phyloP scores from a whole-genome alignment of 2,329 filamentous ascomycete genomes.

The Ophiocordyceps sinensis region DNA sequence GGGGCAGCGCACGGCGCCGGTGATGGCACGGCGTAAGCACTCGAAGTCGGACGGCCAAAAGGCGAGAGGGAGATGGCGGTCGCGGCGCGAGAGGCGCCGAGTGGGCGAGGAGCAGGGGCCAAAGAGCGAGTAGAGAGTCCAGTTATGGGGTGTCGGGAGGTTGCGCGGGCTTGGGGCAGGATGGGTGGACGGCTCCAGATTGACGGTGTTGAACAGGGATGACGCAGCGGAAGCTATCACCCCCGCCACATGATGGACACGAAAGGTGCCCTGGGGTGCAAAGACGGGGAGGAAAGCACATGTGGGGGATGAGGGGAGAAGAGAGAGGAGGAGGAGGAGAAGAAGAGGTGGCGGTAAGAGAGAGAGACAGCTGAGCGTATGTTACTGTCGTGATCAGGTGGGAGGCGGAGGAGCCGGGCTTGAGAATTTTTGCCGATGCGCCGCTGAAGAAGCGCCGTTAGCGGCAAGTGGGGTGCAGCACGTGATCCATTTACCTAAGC shows the following conservation, averaged over 20 bases:
- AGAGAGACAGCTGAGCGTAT: background rate
- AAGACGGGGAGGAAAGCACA: constrained; percentile 2
- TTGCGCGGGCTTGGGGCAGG: constrained; percentile 10
- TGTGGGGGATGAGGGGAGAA: constrained; percentile 2
- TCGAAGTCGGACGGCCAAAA: constrained; percentile 33
- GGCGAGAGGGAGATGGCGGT: constrained; percentile 32
- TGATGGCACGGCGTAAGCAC: constrained; percentile 33
- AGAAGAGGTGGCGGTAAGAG: background rate
- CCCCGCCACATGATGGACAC: constrained; percentile 37
- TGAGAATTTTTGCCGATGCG: constrained; percentile 3
- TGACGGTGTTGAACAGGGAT: constrained; percentile 27
- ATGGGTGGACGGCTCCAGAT: constrained; percentile 40
- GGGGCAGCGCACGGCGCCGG: constrained; percentile 40
- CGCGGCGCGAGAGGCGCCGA: constrained; percentile 30
- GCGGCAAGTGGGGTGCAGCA: too few relatives aligned
- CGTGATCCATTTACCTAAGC: too few relatives aligned
- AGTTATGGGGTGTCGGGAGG: constrained; percentile 4
- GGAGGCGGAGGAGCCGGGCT: constrained; percentile 1
- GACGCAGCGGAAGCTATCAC: constrained; percentile 40
- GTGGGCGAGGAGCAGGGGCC: constrained; percentile 8
- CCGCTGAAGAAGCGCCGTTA: background rate
- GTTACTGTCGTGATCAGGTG: background rate
- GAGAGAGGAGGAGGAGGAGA: constrained; percentile 2
- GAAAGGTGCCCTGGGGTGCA: constrained; percentile 2
- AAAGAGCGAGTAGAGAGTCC: constrained; percentile 8